phyloP scores from a whole-genome alignment of 352 stramenopile genomes.

The Phytophthora fragariae region DNA sequence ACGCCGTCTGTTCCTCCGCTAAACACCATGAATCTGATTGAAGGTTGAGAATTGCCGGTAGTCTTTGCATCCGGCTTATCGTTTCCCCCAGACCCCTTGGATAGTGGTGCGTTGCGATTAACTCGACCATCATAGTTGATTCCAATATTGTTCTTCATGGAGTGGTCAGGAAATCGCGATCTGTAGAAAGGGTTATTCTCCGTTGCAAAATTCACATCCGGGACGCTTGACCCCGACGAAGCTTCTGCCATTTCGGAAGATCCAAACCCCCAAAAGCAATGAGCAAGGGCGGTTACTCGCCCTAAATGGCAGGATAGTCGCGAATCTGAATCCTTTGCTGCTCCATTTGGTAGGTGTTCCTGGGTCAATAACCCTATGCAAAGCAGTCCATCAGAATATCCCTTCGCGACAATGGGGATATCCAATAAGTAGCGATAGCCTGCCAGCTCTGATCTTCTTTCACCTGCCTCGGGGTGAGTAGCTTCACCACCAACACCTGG shows the following conservation, averaged over 20 bases:
- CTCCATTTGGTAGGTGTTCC: conserved; percentile 28
- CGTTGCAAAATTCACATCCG: conserved; percentile 43
- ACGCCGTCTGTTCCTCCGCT: conserved; percentile 69
- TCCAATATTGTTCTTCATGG: conserved; percentile 41
- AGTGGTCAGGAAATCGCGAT: conserved; percentile 48
- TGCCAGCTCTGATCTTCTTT: conserved; percentile 2
- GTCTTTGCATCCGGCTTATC: neutral
- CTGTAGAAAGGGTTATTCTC: conserved; percentile 75
- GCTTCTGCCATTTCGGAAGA: neutral
- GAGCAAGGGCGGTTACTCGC: conserved; percentile 55
- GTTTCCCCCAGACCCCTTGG: neutral
- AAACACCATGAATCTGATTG: conserved; percentile 74
- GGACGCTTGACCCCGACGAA: neutral
- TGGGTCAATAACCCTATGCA: conserved; percentile 37
- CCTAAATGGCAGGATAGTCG: conserved; percentile 48
- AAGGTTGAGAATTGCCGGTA: conserved; percentile 16
- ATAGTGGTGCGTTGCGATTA: neutral
- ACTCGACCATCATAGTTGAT: conserved; percentile 6
- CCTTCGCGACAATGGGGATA: conserved; percentile 60
- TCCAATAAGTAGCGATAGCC: conserved; percentile 58
- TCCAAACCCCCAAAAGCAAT: conserved; percentile 48
- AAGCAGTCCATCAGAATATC: conserved; percentile 59
- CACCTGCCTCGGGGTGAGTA: conserved; percentile 9
- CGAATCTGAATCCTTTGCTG: conserved; percentile 14
- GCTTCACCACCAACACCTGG: conserved; percentile 9